Percentiles rank a stretch among this genome's conserved stretches.
Conservation (phyloP, 129 eudicot species). For the Arctium lappa region DNA sequence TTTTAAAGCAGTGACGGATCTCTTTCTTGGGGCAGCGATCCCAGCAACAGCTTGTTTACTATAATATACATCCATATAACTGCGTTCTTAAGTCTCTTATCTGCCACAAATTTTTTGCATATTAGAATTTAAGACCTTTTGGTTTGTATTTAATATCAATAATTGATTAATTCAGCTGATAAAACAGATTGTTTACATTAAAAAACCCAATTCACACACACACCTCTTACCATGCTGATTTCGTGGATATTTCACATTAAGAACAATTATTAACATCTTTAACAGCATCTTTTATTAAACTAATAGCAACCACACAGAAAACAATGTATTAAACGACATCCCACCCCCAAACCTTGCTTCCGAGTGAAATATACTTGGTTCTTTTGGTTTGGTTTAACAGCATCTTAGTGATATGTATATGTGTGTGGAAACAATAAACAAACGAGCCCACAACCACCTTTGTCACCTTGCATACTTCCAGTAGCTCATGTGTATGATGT, state of each 20-base stretch:
- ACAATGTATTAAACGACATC: not conserved
- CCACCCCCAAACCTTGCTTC: not conserved
- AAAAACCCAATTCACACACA: not conserved
- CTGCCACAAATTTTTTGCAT: slow-evolving; percentile 16
- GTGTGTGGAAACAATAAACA: not conserved
- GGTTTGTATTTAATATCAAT: not conserved
- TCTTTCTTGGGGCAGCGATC: slow-evolving; percentile 48
- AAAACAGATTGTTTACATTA: not conserved
- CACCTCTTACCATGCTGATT: no score
- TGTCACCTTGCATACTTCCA: no score
- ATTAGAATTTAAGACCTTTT: not conserved
- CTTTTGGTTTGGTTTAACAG: not conserved
- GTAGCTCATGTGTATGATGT: no score
- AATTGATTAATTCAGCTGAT: not conserved
- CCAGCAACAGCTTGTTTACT: slow-evolving; percentile 54
- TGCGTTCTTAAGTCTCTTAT: slow-evolving; percentile 4
- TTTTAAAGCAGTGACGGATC: slow-evolving; percentile 35
- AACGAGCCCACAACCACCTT: no score
- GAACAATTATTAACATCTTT: not conserved
- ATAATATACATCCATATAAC: slow-evolving; percentile 56
- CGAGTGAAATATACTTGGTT: no score
- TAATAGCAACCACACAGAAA: not conserved
- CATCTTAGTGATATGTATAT: not conserved
- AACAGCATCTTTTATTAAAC: not conserved
- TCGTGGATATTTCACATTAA: no score